Evolutionary conservation across 2,329 filamentous ascomycete genomes (phyloP), one percentile per base, ranked within the genome.

Genomic region (Diatrype stigma): DNA sequence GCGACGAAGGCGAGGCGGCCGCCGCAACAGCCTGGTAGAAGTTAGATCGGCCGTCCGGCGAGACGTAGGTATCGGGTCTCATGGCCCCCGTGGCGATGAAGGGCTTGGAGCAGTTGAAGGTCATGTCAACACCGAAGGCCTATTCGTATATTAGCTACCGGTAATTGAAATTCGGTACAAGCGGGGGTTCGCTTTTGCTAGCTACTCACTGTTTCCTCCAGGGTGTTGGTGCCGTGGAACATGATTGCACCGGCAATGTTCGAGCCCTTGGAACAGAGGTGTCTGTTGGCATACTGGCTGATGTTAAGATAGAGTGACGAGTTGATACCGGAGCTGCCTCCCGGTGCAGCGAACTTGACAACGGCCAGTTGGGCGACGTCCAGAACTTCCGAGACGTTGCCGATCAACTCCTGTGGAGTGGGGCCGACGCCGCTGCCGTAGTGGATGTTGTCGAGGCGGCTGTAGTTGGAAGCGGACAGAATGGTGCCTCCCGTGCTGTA

Each of bases 41-140:
- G 61, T 81, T 81, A 42, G 76, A 69, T 3, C 76, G 75, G 0
- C 78, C 77, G 45, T 81, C 78, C 2, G 78, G 77, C 12, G 74
- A 78, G 47, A 80, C 63, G 2, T 77, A 78, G 0, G 77, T 79
- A 1, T 78, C 72, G 2, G 79, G 79, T 14, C 78, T 66, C 78
- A 82, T 82, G 21, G 78, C 72, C 10, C 77, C 78, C 1, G 78
- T 78, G 10, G 75, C 66, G 7, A 81, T 67, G 3, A 82, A 70
- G 0, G 78, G 78, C 59, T 81, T 80, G 40, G 65, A 69, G 42
- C 74, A 79, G 61, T 77, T 78, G 34, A 80, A 67, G 0, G 73
- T 77, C 1, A 76, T 63, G 47, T 80, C 73, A 19, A 81, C 66
- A 60, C 79, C 80, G 61, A 81, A 80, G 0, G 77, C 76, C 2